Percentiles rank a stretch among this genome's conserved stretches.
Evolutionary conservation across 2,329 filamentous ascomycete species (phyloP).

Genomic region (Colletotrichum lini): DNA sequence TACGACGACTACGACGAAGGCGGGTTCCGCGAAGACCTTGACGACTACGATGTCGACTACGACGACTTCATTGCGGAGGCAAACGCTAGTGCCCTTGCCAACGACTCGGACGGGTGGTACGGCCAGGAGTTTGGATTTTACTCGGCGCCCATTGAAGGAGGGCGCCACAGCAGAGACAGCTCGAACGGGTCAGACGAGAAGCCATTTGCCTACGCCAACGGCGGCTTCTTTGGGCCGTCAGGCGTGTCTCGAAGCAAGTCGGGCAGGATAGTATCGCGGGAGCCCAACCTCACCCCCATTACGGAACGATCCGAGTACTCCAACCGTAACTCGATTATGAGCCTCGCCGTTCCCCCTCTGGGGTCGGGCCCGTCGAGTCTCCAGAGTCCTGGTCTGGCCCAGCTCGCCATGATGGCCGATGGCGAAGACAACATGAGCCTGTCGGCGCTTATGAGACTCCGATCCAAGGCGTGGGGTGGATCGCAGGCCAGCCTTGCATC

Average conservation of each 20-base stretch:
- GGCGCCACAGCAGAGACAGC: conserved; percentile 61
- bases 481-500: conserved; percentile 81
- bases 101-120: conserved; percentile 94
- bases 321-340: conserved; percentile 92
- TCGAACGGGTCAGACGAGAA: conserved; percentile 52
- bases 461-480: conserved; percentile 84
- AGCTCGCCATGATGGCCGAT: conserved; percentile 78
- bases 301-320: conserved; percentile 97
- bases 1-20: conserved; percentile 69
- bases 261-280: conserved; percentile 80
- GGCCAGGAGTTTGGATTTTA: conserved; percentile 98
- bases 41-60: conserved; percentile 81
- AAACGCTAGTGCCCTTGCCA: conserved; percentile 92
- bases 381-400: conserved; percentile 81
- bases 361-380: conserved; percentile 65
- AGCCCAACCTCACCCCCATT: conserved; percentile 95
- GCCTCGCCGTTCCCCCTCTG: conserved; percentile 70
- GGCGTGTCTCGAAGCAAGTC: conserved; percentile 79
- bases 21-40: conserved; percentile 59
- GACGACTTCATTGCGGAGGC: conserved; percentile 95
- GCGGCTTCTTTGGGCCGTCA: conserved; percentile 89
- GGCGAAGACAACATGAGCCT: conserved; percentile 78
- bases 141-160: conserved; percentile 68
- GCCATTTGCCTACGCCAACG: conserved; percentile 77
- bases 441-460: conserved; percentile 78